Percentiles rank a stretch among this genome's conserved stretches.
Evolutionary conservation across 805 yeast species (phyloP).

Genomic region (Candida sanyiensis): DNA sequence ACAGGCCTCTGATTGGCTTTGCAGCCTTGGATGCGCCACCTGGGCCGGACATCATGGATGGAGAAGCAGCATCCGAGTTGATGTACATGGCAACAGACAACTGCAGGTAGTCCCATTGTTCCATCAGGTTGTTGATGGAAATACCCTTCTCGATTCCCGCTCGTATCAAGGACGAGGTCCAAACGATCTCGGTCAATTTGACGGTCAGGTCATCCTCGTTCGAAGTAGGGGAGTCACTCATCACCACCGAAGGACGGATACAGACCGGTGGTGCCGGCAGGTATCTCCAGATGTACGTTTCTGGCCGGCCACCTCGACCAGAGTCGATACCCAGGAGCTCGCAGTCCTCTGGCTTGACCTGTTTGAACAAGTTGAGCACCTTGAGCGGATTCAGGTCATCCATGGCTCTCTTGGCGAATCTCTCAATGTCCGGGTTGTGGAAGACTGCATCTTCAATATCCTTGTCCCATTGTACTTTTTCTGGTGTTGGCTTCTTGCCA

Average conservation of each 20-base stretch:
- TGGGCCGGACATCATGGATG: constrained; percentile 69
- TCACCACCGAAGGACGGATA: constrained; percentile 92
- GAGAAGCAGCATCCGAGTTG: constrained; percentile 88
- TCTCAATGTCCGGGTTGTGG: constrained; percentile 82
- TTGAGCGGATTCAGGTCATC: constrained; percentile 94
- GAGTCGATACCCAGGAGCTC: constrained; percentile 90
- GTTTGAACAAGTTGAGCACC: constrained; percentile 81
- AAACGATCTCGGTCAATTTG: constrained; percentile 90
- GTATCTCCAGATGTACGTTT: constrained; percentile 94
- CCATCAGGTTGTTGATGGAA: constrained; percentile 89
- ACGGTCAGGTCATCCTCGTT: constrained; percentile 98
- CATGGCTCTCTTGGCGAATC: constrained; percentile 76
- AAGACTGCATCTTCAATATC: constrained; percentile 73
- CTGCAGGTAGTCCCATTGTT: constrained; percentile 97
- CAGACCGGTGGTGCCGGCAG: constrained; percentile 99
- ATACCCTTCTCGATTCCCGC: constrained; percentile 96
- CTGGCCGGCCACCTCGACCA: constrained; percentile 86
- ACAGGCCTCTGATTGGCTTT: constrained; percentile 84
- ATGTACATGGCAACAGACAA: constrained; percentile 95
- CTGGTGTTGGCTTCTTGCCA: constrained; percentile 83
- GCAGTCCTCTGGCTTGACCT: constrained; percentile 80
- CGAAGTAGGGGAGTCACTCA: constrained; percentile 83
- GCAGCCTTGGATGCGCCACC: constrained; percentile 47
- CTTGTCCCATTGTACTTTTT: constrained; percentile 79
- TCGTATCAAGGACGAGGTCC: constrained; percentile 90